Conservation (phyloP, 352 stramenopile species). For the Phytophthora pluvialis region DNA sequence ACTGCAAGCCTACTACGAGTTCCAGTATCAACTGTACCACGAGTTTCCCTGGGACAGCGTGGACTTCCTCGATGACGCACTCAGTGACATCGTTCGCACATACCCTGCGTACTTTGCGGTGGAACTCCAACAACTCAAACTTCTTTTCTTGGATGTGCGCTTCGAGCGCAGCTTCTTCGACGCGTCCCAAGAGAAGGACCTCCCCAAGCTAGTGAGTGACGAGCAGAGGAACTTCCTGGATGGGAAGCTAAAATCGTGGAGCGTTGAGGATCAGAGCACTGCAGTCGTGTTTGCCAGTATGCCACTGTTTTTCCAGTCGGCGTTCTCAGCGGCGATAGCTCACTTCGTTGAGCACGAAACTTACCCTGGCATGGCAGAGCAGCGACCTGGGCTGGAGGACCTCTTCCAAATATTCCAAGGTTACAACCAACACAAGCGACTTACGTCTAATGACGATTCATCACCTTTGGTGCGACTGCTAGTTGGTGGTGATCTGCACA, state of each 20-base stretch:
- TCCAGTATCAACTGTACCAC: slow-evolving; percentile 65
- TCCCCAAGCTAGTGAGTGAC: slow-evolving; percentile 41
- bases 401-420: slow-evolving; percentile 48
- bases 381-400: slow-evolving; percentile 39
- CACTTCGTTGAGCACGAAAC: slow-evolving; percentile 65
- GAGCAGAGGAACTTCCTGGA: slow-evolving; percentile 31
- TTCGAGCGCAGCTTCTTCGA: slow-evolving; percentile 67
- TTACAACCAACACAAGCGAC: slow-evolving; percentile 25
- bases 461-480: slow-evolving; percentile 41
- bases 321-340: slow-evolving; percentile 51
- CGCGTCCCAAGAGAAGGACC: background rate
- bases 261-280: slow-evolving; percentile 17
- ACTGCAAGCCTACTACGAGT: slow-evolving; percentile 71
- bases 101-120: slow-evolving; percentile 56
- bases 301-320: slow-evolving; percentile 77
- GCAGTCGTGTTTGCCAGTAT: slow-evolving; percentile 58
- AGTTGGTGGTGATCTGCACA: slow-evolving; percentile 71
- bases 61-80: slow-evolving; percentile 50
- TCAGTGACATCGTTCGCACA: slow-evolving; percentile 39
- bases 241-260: slow-evolving; percentile 28
- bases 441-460: background rate
- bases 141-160: slow-evolving; percentile 70
- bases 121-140: slow-evolving; percentile 48
- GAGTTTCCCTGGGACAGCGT: slow-evolving; percentile 47
- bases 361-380: slow-evolving; percentile 58